Base-by-base conservation (phyloP, 2,329 filamentous ascomycete genomes). In the Venturia nashicola region DNA sequence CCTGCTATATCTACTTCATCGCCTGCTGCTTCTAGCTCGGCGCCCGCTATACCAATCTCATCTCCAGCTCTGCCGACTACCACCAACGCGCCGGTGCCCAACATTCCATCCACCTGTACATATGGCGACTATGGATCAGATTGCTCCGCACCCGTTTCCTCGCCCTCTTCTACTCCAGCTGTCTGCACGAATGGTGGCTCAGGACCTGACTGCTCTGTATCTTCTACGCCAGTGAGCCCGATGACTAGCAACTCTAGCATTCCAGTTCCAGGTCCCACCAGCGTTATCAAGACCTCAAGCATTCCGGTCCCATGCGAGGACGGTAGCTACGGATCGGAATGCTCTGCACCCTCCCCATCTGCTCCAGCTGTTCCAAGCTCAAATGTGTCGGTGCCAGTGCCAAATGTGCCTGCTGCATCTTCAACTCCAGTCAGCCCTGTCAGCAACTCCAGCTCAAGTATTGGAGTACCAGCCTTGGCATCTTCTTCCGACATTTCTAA, bases 1-100 rank as follows among this genome's bases (percentile, higher is more conserved):
- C 27, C 63, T 36, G 59, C 44, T 36, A 20, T 51, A 11, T 42
- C 64, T 32, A 44, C 59, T 11, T 39, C 36, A 39, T 39, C 36
- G 11, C 6, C 6, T 42, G 51, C 57, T 61, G 16, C 48, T 59
- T 43, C 65, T 34, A 63, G 55, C 60, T 66, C 65, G 36, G 34
- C 60, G 32, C 36, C 39, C 34, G 55, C 44, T 48, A 27, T 60
- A 18, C 48, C 61, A 18, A 32, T 14, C 20, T 32, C 48, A 14
- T 42, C 40, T 42, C 14, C 40, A 42, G 40, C 40, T 9, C 8
- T 39, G 36, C 36, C 36, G 1, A 39, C 36, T 39, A 32, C 63
- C 36, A 39, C 8, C 36, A 39, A 5, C 36, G 6, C 3, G 54
- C 40, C 32, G n/a, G 61, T 42, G 6, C 62, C 36, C 34, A n/a